These are phyloP conservation scores for Tephrocybe rancida DNA, from an alignment of 768 basidiomycete species.

Conservation along the genomic window DNA sequence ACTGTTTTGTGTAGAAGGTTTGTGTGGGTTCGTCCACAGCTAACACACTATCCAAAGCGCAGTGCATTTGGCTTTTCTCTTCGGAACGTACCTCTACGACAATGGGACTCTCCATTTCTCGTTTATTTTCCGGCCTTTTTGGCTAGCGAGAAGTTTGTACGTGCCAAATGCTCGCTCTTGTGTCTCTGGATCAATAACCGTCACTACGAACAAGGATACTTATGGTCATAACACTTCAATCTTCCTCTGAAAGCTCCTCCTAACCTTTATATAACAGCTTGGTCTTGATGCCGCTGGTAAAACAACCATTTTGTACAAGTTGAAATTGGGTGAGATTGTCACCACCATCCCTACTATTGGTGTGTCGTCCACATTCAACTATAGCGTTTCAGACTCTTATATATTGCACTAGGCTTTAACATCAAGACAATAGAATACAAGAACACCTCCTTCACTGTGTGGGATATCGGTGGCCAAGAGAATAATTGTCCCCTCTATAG, in stretches of 20 bases:
- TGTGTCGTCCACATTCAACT: slow-evolving; percentile 40
- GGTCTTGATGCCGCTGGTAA: slow-evolving; percentile 99
- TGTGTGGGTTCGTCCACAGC: slow-evolving; percentile 31
- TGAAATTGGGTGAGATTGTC: slow-evolving; percentile 99
- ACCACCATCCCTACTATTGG: slow-evolving; percentile 99
- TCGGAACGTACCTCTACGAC: slow-evolving; percentile 34
- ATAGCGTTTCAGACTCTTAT: slow-evolving; percentile 21
- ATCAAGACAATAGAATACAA: slow-evolving; percentile 99
- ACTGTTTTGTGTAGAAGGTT: neutral
- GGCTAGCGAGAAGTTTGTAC: slow-evolving; percentile 99
- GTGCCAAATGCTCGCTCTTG: slow-evolving; percentile 40
- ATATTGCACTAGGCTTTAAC: slow-evolving; percentile 82
- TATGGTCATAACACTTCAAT: slow-evolving; percentile 60
- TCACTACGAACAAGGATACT: slow-evolving; percentile 77
- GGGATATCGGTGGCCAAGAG: slow-evolving; percentile 99
- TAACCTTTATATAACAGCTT: slow-evolving; percentile 54
- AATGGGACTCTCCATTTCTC: slow-evolving; percentile 83
- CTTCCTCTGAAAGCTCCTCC: slow-evolving; percentile 12
- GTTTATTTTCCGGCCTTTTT: slow-evolving; percentile 80
- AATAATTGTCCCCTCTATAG: slow-evolving; percentile 99
- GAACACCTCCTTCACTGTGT: slow-evolving; percentile 99
- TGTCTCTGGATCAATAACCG: slow-evolving; percentile 30
- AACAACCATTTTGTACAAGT: slow-evolving; percentile 98
- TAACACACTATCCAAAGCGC: slow-evolving; percentile 40
- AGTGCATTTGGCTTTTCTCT: slow-evolving; percentile 28